Evolutionary conservation across 495 filamentous ascomycete genomes (phyloP).

Genomic region (Tuber brumale): DNA sequence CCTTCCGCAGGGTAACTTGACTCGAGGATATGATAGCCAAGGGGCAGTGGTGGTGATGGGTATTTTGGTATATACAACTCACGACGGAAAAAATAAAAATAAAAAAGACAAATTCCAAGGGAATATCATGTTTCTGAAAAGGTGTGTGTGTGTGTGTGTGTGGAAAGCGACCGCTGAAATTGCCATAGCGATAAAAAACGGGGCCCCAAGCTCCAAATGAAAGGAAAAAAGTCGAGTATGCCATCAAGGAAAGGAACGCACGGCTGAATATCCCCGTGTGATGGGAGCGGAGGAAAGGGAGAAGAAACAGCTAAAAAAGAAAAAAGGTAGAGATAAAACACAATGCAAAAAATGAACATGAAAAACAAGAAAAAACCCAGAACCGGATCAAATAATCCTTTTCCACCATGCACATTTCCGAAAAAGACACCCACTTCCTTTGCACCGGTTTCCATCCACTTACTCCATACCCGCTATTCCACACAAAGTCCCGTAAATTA

Average conservation of each 20-base stretch:
- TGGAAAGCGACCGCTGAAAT: not conserved
- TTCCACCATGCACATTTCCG: not conserved
- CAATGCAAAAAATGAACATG: not conserved
- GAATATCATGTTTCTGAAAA: not conserved
- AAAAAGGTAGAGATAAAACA: not conserved
- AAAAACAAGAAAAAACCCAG: not conserved
- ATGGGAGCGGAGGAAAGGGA: not conserved
- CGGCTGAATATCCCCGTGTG: not conserved
- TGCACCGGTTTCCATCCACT: slow-evolving; percentile 1
- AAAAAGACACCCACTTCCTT: not conserved
- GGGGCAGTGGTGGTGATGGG: not conserved
- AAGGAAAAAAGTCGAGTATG: slow-evolving; percentile 3
- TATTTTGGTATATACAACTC: slow-evolving; percentile 4
- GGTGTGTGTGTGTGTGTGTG: not conserved
- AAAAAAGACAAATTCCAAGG: not conserved
- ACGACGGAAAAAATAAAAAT: not conserved
- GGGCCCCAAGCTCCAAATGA: not conserved
- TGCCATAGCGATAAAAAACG: not conserved
- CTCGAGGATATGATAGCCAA: not conserved
- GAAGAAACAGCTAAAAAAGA: not conserved
- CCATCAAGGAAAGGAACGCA: not conserved
- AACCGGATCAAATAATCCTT: not conserved
- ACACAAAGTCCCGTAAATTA: not conserved
- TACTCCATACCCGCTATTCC: not conserved
- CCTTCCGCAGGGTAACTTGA: not conserved